Percentiles rank a stretch among this genome's conserved stretches.
Conservation (phyloP, 2,329 filamentous ascomycete genomes). For the Xylariaceae sp. region DNA sequence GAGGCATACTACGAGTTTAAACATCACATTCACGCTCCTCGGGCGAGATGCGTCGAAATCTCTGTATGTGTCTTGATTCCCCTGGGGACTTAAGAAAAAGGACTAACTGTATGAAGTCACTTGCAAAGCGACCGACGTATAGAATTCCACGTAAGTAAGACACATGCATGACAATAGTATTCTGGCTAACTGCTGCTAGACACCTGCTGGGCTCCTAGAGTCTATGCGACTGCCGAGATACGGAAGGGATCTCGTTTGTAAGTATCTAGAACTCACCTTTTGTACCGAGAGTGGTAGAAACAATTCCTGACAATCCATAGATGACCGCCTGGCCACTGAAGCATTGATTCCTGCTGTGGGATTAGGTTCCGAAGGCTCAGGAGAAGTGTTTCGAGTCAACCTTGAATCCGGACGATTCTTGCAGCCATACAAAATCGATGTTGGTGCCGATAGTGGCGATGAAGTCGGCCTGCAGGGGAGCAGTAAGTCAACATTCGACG, state of each 20-base stretch:
- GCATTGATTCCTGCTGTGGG: constrained; percentile 85
- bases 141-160: constrained; percentile 66
- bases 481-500: constrained; percentile 31
- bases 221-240: constrained; percentile 88
- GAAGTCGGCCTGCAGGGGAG: constrained; percentile 81
- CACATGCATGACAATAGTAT: constrained; percentile 48
- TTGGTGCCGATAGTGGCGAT: constrained; percentile 75
- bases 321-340: constrained; percentile 74
- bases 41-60: constrained; percentile 93
- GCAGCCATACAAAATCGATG: constrained; percentile 87
- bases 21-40: constrained; percentile 85
- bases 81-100: too few relatives aligned
- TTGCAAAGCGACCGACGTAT: constrained; percentile 87
- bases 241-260: constrained; percentile 71
- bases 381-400: constrained; percentile 91
- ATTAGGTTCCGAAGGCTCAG: constrained; percentile 78
- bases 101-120: constrained; percentile 44
- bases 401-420: constrained; percentile 91
- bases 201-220: constrained; percentile 70
- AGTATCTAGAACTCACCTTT: neutral
- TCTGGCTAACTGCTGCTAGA: constrained; percentile 13
- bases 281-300: neutral
- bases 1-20: constrained; percentile 86
- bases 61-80: constrained; percentile 37
- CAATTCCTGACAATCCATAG: neutral